Evolutionary conservation across 179 eudicot species (phyloP).

Genomic region (Gypsophila paniculata): DNA sequence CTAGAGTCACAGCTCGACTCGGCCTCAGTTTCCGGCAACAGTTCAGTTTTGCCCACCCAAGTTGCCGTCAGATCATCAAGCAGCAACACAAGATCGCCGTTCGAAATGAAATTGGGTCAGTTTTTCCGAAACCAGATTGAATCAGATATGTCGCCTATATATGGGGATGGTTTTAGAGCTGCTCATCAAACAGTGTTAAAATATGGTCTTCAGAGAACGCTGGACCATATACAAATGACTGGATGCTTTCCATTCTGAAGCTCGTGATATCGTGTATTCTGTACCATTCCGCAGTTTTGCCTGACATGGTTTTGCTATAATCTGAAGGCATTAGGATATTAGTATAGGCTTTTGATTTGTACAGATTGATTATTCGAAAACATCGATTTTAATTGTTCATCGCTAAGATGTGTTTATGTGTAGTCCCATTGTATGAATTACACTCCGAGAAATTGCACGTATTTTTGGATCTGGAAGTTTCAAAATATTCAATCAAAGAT

Average conservation of each 20-base stretch:
- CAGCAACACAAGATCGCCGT: conserved; percentile 49
- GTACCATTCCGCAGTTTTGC: background rate
- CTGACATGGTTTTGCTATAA: conserved; percentile 4
- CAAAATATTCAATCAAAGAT: too few species aligned
- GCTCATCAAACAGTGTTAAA: conserved; percentile 64
- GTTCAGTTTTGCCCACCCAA: conserved; percentile 39
- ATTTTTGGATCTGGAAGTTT: background rate
- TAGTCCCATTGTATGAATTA: background rate
- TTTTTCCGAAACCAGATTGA: conserved; percentile 79
- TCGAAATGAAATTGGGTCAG: conserved; percentile 65
- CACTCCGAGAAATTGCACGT: background rate
- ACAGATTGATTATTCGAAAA: conserved; percentile 23
- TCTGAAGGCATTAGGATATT: conserved; percentile 9
- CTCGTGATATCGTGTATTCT: conserved; percentile 5
- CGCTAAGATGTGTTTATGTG: background rate
- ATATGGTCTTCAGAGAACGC: conserved; percentile 58
- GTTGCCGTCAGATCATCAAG: conserved; percentile 31
- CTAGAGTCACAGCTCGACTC: conserved; percentile 52
- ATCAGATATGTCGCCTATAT: conserved; percentile 63
- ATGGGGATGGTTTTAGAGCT: conserved; percentile 83
- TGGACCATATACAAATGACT: conserved; percentile 65
- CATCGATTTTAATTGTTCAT: background rate
- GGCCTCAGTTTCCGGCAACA: conserved; percentile 29
- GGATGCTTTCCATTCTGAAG: conserved; percentile 59
- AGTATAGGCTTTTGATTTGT: conserved; percentile 17